Percentiles rank a stretch among this genome's conserved stretches.
Evolutionary conservation across 257 asterid species (phyloP).

Genomic region (Gentiana macrophylla): DNA sequence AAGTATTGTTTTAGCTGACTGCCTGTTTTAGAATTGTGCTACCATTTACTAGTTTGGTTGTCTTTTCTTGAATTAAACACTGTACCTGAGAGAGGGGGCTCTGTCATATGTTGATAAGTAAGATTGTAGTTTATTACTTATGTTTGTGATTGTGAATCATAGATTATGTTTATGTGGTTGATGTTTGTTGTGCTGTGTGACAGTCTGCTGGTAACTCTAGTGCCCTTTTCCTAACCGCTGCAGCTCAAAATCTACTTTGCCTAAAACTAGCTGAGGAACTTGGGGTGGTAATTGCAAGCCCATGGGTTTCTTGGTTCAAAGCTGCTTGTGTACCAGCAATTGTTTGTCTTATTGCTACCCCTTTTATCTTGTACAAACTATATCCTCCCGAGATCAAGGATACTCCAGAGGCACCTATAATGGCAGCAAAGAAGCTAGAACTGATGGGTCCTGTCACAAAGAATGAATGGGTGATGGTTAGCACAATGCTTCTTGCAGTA

Average conservation of each 20-base stretch:
- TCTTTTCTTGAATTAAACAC: neutral
- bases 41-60: neutral
- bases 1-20: too few relatives aligned
- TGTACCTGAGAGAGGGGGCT: too few relatives aligned
- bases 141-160: conserved; percentile 4
- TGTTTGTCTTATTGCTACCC: conserved; percentile 72
- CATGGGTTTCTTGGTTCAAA: conserved; percentile 96
- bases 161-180: neutral
- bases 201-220: conserved; percentile 98
- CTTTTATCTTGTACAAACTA: conserved; percentile 68
- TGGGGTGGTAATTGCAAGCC: conserved; percentile 72
- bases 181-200: conserved; percentile 34
- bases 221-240: conserved; percentile 98
- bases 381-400: conserved; percentile 92
- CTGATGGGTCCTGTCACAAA: conserved; percentile 80
- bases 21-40: too few relatives aligned
- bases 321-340: conserved; percentile 92
- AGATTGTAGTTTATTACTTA: neutral
- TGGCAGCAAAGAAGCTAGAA: conserved; percentile 72
- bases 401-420: conserved; percentile 93
- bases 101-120: neutral
- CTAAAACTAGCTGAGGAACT: conserved; percentile 96
- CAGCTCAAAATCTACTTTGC: conserved; percentile 95
- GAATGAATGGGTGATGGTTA: conserved; percentile 88
- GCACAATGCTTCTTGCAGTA: conserved; percentile 96